Percentiles rank a stretch among this genome's conserved stretches.
phyloP scores from a whole-genome alignment of 352 stramenopile genomes.

The Globisporangium mamillatum region DNA sequence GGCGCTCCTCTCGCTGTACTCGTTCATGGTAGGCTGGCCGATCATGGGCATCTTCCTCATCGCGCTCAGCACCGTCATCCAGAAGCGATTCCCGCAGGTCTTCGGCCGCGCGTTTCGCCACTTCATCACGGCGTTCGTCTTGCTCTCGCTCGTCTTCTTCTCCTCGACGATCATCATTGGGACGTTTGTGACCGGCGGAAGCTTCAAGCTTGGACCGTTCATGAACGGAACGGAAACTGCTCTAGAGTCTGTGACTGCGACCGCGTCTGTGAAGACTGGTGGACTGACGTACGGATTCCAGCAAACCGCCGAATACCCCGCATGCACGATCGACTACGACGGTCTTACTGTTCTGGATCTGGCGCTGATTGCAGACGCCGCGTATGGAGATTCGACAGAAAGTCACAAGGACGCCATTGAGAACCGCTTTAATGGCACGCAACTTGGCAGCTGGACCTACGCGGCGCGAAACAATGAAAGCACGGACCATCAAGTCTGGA shows the following conservation, averaged over 20 bases:
- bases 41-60: slow-evolving; percentile 74
- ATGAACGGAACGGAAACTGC: slow-evolving; percentile 38
- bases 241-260: slow-evolving; percentile 21
- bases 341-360: slow-evolving; percentile 69
- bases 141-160: slow-evolving; percentile 82
- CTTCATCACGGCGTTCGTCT: slow-evolving; percentile 71
- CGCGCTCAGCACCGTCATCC: slow-evolving; percentile 58
- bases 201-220: slow-evolving; percentile 51
- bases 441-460: slow-evolving; percentile 67
- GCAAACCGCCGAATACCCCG: slow-evolving; percentile 60
- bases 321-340: slow-evolving; percentile 65
- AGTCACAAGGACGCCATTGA: slow-evolving; percentile 54
- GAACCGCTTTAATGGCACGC: slow-evolving; percentile 78
- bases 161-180: slow-evolving; percentile 75
- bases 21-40: slow-evolving; percentile 69
- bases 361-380: slow-evolving; percentile 73
- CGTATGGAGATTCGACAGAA: slow-evolving; percentile 65
- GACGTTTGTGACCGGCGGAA: slow-evolving; percentile 58
- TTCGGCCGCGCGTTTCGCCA: slow-evolving; percentile 70
- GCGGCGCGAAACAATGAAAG: slow-evolving; percentile 68
- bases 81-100: slow-evolving; percentile 72
- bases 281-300: slow-evolving; percentile 47
- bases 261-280: slow-evolving; percentile 34
- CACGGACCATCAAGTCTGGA: slow-evolving; percentile 72
- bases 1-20: slow-evolving; percentile 54